Evolutionary conservation across 176 grass and related monocot species (phyloP), one percentile per base, ranked within the genome.

Genomic region (Raddia distichophylla): DNA sequence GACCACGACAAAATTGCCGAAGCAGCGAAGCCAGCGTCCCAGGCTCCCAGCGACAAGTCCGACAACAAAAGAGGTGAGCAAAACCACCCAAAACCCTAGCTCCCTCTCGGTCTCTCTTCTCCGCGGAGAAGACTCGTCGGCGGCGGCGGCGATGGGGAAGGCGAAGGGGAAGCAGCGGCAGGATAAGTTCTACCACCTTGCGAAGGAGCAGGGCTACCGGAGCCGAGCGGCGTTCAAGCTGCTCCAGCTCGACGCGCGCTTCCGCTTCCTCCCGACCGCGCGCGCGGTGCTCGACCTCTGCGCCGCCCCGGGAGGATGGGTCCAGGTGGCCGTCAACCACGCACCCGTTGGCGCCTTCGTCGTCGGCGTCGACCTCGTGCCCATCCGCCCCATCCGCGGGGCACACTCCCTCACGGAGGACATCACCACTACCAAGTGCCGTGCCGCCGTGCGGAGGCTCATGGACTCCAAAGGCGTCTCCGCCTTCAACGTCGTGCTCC

Each of bases 391-490:
- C 49, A 87, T 99, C 69, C 96, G 93, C 17, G 96, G 96, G 27
- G 96, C 93, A 8, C 78, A 81, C 64, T 91, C 96, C 17, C 90
- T 99, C 70, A 87, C 78, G 18, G 93, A 94, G 78, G 93, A 99
- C 57, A 95, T 99, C 87, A 99, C 96, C 89, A 95, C 96, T 56
- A 85, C 84, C 60, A 89, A 91, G 79, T 99, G 96, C 81, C 92
- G 93, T 46, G 77, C 93, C 34, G 87, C 88, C 8, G 86, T 99
- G 35, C 87, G 84, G 79, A 88, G 91, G 76, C 85, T 93, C 8
- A 89, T 99, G 89, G 89, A 95, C 15, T n/a, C 87, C 70, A 90
- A 93, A 45, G 93, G 87, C 8, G 86, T 84, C 4, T 33, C 89
- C 11, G 77, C 89, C 19, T 99, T 99, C 47, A 91, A 99, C 54